phyloP scores from a whole-genome alignment of 2,329 filamentous ascomycete genomes.

The Colletotrichum tropicale region DNA sequence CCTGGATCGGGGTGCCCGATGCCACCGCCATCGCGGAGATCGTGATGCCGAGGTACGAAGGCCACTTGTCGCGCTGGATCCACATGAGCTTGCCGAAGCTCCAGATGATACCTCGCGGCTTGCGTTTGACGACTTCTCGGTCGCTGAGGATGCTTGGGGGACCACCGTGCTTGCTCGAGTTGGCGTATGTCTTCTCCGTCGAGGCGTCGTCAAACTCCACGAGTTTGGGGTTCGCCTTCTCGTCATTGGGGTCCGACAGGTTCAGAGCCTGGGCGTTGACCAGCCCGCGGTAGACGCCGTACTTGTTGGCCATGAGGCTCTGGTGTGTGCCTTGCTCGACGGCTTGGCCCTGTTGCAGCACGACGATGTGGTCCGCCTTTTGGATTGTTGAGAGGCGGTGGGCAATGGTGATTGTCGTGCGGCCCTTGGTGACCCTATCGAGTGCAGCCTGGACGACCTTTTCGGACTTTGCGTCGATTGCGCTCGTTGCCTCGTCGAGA shows the following conservation, averaged over 20 bases:
- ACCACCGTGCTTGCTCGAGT: background rate
- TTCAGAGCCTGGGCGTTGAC: slow-evolving; percentile 26
- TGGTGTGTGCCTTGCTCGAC: slow-evolving; percentile 40
- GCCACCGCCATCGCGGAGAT: slow-evolving; percentile 28
- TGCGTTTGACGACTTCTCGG: background rate
- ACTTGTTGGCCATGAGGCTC: slow-evolving; percentile 19
- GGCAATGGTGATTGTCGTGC: slow-evolving; percentile 28
- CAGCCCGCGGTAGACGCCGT: slow-evolving; percentile 25
- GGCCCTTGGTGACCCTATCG: slow-evolving; percentile 17
- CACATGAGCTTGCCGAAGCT: slow-evolving; percentile 23
- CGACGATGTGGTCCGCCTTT: slow-evolving; percentile 39
- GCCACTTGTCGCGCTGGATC: slow-evolving; percentile 26
- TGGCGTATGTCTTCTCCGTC: background rate
- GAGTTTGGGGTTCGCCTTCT: background rate
- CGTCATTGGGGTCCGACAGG: background rate
- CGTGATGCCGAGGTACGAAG: slow-evolving; percentile 25
- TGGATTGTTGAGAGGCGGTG: slow-evolving; percentile 30
- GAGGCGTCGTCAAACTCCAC: background rate
- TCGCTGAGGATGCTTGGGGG: background rate
- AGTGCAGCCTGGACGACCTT: slow-evolving; percentile 40
- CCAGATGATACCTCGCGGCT: slow-evolving; percentile 5
- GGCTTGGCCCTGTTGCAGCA: slow-evolving; percentile 47
- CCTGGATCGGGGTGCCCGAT: slow-evolving; percentile 29
- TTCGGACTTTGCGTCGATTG: slow-evolving; percentile 42
- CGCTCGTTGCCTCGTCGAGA: slow-evolving; percentile 66